Base-by-base conservation (phyloP, 805 yeast species). In the Debaryomyces tyrocola region DNA sequence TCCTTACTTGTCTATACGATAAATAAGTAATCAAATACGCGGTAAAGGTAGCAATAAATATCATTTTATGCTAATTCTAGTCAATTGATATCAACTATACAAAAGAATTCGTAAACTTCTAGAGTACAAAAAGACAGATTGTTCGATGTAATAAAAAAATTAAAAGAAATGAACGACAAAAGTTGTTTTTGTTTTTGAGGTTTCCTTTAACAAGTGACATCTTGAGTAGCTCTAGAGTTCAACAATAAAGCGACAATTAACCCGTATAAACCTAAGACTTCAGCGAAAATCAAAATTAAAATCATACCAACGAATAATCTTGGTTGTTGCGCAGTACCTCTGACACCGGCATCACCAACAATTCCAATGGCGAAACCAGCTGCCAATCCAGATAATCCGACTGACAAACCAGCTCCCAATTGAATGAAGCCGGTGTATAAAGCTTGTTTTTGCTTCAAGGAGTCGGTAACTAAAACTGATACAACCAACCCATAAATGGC, bases 281-380 rank as follows among this genome's bases (percentile, higher is more conserved):
- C 99, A 55, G 97, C 97, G 76, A 92, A 92, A 90, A 92, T 92
- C 74, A 92, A 87, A 70, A 92, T 92, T 77, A 92, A 84, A 77
- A 92, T 89, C 95, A 92, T 92, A 71, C 98, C 98, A 55, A 92
- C 98, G 73, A 92, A 92, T 65, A 92, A 82, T 80, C 97, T 87
- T 69, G 97, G 97, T 76, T 92, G 99, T 73, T 91, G 97, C 53
- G 96, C 94, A 57, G 91, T 85, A 74, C 97, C 96, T 79, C 98
- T 88, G 48, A 92, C 98, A 81, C 99, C 99, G 48, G 96, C 97
- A 70, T 92, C 99, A 71, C 99, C 99, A 58, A 92, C 99, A 58
- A 92, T 92, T 77, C 99, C 99, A 75, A 92, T 92, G 70, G 99
- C 97, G 66, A 90, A 92, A 59, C 99, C 99, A 55, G 97, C 97